Percentiles rank a stretch among this genome's conserved stretches.
Conservation (phyloP, 495 filamentous ascomycete species). For the Penicillium paxilli region DNA sequence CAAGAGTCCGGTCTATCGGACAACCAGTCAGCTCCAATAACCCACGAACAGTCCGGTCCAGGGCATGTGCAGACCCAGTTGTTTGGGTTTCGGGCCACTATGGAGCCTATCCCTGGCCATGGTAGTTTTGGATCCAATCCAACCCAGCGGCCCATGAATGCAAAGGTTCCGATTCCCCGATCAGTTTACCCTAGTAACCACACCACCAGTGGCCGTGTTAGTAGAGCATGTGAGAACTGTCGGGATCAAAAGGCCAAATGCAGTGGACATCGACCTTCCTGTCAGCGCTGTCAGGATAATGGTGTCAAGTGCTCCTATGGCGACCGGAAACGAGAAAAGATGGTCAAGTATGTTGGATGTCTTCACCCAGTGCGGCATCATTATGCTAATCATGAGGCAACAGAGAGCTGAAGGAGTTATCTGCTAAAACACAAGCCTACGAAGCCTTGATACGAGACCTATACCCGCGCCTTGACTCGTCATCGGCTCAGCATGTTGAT, state of each 20-base stretch:
- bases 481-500: slow-evolving; percentile 37
- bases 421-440: slow-evolving; percentile 31
- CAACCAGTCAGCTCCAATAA: slow-evolving; percentile 18
- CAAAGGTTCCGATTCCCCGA: slow-evolving; percentile 43
- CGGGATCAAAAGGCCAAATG: slow-evolving; percentile 69
- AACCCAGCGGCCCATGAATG: slow-evolving; percentile 22
- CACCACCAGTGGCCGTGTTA: slow-evolving; percentile 42
- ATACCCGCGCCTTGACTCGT: slow-evolving; percentile 32
- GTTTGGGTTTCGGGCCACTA: slow-evolving; percentile 5
- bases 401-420: slow-evolving; percentile 44
- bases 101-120: slow-evolving; percentile 21
- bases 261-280: slow-evolving; percentile 56
- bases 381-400: slow-evolving; percentile 22
- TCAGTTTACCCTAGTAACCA: slow-evolving; percentile 24
- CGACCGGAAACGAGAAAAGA: slow-evolving; percentile 60
- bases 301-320: slow-evolving; percentile 52
- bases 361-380: not conserved
- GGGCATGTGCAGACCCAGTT: slow-evolving; percentile 16
- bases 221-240: slow-evolving; percentile 71
- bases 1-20: slow-evolving; percentile 20
- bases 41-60: slow-evolving; percentile 19
- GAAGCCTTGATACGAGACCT: slow-evolving; percentile 40
- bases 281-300: slow-evolving; percentile 57
- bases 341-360: slow-evolving; percentile 46
- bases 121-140: slow-evolving; percentile 7